Conservation (phyloP, 495 filamentous ascomycete genomes). For the Penicillium waksmanii region DNA sequence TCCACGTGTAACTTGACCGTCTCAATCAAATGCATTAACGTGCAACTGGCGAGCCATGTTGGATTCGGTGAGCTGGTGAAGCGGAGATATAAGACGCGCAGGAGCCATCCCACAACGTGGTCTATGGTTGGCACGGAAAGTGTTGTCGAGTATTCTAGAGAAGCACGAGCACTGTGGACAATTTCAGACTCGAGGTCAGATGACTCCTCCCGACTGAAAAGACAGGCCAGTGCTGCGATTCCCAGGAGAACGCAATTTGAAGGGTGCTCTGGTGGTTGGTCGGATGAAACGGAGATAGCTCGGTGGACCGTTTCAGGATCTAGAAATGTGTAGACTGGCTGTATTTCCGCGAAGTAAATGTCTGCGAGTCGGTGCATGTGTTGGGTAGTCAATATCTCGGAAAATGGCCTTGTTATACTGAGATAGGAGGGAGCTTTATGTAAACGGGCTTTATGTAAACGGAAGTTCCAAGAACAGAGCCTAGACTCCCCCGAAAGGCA, state of each 20-base stretch:
- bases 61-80: slow-evolving; percentile 43
- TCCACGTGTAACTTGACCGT: slow-evolving; percentile 20
- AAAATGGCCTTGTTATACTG: neutral
- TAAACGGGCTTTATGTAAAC: neutral
- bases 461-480: neutral
- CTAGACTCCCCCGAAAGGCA: neutral
- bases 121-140: slow-evolving; percentile 17
- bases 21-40: slow-evolving; percentile 46
- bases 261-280: neutral
- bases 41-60: slow-evolving; percentile 47
- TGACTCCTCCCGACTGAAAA: slow-evolving; percentile 23
- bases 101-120: slow-evolving; percentile 43
- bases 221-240: slow-evolving; percentile 35
- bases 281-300: neutral
- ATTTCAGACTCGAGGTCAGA: neutral
- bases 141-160: slow-evolving; percentile 33
- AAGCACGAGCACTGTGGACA: slow-evolving; percentile 31
- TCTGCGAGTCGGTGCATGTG: neutral
- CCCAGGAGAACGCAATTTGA: slow-evolving; percentile 34
- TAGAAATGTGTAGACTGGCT: slow-evolving; percentile 41
- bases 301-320: slow-evolving; percentile 28
- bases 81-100: slow-evolving; percentile 45
- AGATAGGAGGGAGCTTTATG: neutral
- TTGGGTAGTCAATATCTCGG: neutral
- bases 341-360: slow-evolving; percentile 35